Base-by-base conservation (phyloP, 495 filamentous ascomycete species). In the Penicillium samsonianum region DNA sequence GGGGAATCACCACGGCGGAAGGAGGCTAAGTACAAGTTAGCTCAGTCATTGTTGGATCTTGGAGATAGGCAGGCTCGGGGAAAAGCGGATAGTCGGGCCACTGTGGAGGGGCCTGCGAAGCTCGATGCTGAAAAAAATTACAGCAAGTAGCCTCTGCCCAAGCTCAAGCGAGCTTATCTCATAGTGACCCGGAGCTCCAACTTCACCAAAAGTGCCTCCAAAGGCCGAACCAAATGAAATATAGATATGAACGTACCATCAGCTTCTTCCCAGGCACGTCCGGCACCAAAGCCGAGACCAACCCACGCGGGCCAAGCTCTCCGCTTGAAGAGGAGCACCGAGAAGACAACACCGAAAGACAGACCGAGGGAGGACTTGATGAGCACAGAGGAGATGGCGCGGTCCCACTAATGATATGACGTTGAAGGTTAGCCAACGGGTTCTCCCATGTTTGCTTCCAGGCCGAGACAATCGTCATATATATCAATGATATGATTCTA, bases 261-360 rank as follows among this genome's bases (percentile, higher is more conserved):
- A 55, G 78, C 78, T 67, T 98, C 94, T 73, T 97, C 94, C 82
- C 92, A 98, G 10, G 93, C 95, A 67, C 95, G 85, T 52, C 94
- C 94, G 59, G 92, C 91, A 67, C 94, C 94, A 71, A 99, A 97
- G 42, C 94, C 94, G 43, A 91, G 80, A 52, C 94, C 94, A 63
- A 95, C 85, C 73, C 86, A 92, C 25, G 90, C 95, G 48, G 94
- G 94, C 90, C 94, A 99, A 62, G 93, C 90, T 73, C 94, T 86
- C 70, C 94, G 86, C 82, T 95, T 96, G 84, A 99, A 99, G 25
- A 99, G 76, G 46, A 99, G 87, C 30, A 99, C 92, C 45, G 92
- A 97, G 81, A 99, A 98, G 73, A 98, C 88, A 72, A 98, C 88
- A 75, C 94, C 94, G 77, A 98, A 97, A 54, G 87, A 90, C 63